phyloP scores from a whole-genome alignment of 805 yeast genomes.

The Teunomyces cretensis region DNA sequence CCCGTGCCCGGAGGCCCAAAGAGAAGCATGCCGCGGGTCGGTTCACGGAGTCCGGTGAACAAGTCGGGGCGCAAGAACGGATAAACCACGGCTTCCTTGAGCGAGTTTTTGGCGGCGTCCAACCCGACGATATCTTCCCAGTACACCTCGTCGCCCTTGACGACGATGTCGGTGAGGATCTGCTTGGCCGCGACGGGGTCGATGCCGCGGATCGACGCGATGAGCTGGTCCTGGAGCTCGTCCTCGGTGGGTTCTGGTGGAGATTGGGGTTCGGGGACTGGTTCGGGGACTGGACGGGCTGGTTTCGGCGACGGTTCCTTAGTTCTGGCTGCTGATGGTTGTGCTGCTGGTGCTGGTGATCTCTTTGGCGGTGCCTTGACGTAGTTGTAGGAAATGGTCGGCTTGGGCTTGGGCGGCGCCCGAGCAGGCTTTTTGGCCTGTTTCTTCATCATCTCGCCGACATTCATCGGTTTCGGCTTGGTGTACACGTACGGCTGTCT shows the following conservation, averaged over 20 bases:
- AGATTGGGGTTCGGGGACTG: too few species aligned
- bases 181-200: constrained; percentile 79
- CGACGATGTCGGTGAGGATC: constrained; percentile 83
- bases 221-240: constrained; percentile 24
- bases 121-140: constrained; percentile 97
- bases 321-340: too few species aligned
- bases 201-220: constrained; percentile 61
- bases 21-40: constrained; percentile 91
- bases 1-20: constrained; percentile 99
- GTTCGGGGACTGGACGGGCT: too few species aligned
- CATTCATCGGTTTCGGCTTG: constrained; percentile 40
- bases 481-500: constrained; percentile 28
- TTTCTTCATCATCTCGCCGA: constrained; percentile 31
- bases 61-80: constrained; percentile 94
- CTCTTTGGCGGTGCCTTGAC: constrained; percentile 1
- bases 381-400: constrained; percentile 15
- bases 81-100: constrained; percentile 93
- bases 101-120: constrained; percentile 80
- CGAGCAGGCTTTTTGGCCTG: background rate
- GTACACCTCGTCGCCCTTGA: constrained; percentile 84
- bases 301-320: too few species aligned
- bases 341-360: too few species aligned
- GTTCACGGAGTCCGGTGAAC: constrained; percentile 87
- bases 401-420: constrained; percentile 12
- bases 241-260: too few species aligned